Base-by-base conservation (phyloP, 495 filamentous ascomycete genomes). In the Xylaria telfairii region DNA sequence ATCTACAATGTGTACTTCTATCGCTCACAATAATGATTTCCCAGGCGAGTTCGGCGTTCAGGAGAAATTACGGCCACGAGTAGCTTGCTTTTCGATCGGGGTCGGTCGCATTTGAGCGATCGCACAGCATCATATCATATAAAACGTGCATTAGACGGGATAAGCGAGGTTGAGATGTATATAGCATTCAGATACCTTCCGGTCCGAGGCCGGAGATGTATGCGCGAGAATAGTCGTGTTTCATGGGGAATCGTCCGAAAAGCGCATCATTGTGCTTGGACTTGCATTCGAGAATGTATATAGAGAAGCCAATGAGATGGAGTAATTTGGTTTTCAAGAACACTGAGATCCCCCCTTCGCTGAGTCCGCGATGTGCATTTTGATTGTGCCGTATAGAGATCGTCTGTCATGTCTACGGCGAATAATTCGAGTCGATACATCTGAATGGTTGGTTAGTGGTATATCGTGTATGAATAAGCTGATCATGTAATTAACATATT, bases 1-100 rank as follows among this genome's bases (percentile, higher is more conserved):
- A 51, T 69, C 1, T 24, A 39, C 24, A 57, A 12, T n/a, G 24
- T 65, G 34, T 70, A 65, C 42, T 57, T 63, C 44, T 70, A 70
- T 19, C 49, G 63, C 32, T 39, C 28, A 21, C n/a, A 39, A 51
- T 49, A 49, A 41, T 61, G 12, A 34, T 54, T 37, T 9, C 9
- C 37, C 34, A n/a, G 41, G 57, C 12, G 28, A 15, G 44, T 42
- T 28, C 19, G 67, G 67, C 67, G 67, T 60, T 60, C 24, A 37
- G 28, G 44, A 34, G 46, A 51, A 46, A 51, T 15, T 12, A 51
- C 5, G 44, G 57, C 57, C 24, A 44, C 19, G n/a, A 34, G 57
- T 44, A 51, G 4, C 21, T 41, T 61, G 17, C 37, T 10, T 28
- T 42, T 42, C 19, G 8, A 32, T 24, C 15, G 34, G 34, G 39